A percentile compares a stretch with the other conserved stretches of the same genome.
Conservation (phyloP, 352 stramenopile genomes). For the Globisporangium parvum region DNA sequence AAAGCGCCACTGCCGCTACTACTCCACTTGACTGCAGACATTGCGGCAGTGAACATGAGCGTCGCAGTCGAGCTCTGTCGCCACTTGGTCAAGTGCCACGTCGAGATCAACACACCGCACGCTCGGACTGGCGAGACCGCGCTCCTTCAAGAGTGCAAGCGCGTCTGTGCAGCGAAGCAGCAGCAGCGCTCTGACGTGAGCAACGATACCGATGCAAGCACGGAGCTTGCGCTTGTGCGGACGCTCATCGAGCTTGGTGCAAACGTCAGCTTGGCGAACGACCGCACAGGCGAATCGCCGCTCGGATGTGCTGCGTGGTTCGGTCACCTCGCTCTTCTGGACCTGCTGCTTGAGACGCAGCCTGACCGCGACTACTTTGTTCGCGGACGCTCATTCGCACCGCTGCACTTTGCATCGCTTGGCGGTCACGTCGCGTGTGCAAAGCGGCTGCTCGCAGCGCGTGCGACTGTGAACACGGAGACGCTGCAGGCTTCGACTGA, state of each 20-base stretch:
- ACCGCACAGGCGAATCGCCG: conserved; percentile 42
- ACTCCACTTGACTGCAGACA: conserved; percentile 42
- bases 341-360: conserved; percentile 47
- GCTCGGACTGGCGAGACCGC: conserved; percentile 32
- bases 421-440: conserved; percentile 31
- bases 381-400: conserved; percentile 36
- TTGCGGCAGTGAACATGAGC: conserved; percentile 40
- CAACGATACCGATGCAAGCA: conserved; percentile 3
- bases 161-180: conserved; percentile 19
- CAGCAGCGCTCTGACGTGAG: background rate
- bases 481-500: conserved; percentile 21
- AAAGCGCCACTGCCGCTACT: conserved; percentile 25
- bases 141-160: conserved; percentile 55
- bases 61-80: conserved; percentile 49
- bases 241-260: conserved; percentile 43
- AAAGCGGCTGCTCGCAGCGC: conserved; percentile 30
- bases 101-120: conserved; percentile 49
- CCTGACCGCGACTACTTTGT: conserved; percentile 30
- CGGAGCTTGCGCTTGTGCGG: conserved; percentile 32
- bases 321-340: conserved; percentile 34
- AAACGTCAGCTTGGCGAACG: conserved; percentile 47
- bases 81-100: conserved; percentile 22
- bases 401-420: conserved; percentile 53
- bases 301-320: conserved; percentile 46
- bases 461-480: conserved; percentile 35